Conservation (phyloP, 78 protist species). For the Dictyostelium intermedium region DNA sequence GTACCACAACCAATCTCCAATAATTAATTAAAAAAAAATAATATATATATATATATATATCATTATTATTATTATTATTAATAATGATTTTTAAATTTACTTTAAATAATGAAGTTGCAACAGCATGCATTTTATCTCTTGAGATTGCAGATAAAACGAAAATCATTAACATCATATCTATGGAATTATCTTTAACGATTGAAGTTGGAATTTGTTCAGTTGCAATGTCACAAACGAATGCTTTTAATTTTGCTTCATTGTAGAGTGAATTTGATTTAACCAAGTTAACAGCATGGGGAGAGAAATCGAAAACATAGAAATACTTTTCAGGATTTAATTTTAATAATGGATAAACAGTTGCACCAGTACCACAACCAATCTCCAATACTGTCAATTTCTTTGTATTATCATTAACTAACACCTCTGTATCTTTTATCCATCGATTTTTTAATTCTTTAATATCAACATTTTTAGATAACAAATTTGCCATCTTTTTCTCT, state of each 20-base stretch:
- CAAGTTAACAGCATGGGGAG: conserved; percentile 63
- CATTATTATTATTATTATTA: too few species aligned
- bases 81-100: background rate
- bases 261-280: conserved; percentile 63
- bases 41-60: too few species aligned
- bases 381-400: conserved; percentile 37
- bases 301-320: conserved; percentile 79
- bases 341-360: conserved; percentile 70
- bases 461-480: conserved; percentile 11
- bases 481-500: background rate
- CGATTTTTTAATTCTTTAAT: conserved; percentile 30
- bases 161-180: conserved; percentile 74
- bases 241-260: conserved; percentile 51
- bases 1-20: conserved; percentile 85
- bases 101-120: conserved; percentile 25
- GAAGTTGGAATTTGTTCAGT: conserved; percentile 26
- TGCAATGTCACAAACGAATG: conserved; percentile 80
- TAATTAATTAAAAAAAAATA: too few species aligned
- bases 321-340: conserved; percentile 59
- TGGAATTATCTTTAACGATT: conserved; percentile 52
- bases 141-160: conserved; percentile 84
- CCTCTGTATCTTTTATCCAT: background rate
- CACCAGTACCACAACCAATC: conserved; percentile 85
- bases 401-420: background rate
- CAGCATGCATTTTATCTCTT: conserved; percentile 36